These are phyloP conservation scores for Ustilago bromivora DNA, from an alignment of 1,284 basidiomycete species.

Conservation along the genomic window DNA sequence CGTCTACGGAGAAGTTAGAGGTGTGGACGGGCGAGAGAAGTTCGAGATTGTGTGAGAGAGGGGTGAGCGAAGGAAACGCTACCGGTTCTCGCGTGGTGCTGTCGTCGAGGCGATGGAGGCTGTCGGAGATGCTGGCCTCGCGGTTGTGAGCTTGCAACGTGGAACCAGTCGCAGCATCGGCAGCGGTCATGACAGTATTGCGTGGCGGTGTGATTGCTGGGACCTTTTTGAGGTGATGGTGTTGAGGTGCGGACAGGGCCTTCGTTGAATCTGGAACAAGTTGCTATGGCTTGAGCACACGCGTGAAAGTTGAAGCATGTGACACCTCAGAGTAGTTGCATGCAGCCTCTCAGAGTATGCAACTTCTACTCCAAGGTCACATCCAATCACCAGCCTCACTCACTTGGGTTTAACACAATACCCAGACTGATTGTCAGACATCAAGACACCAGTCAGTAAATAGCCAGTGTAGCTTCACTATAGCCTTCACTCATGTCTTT, in stretches of 20 bases:
- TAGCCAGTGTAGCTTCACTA: too few relatives aligned
- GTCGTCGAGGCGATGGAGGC: conserved; percentile 2
- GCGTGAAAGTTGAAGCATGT: too few relatives aligned
- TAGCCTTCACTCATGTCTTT: too few relatives aligned
- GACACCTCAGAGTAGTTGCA: too few relatives aligned
- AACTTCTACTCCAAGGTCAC: too few relatives aligned
- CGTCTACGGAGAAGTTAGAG: conserved; percentile 80
- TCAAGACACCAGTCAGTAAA: too few relatives aligned
- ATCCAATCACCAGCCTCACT: too few relatives aligned
- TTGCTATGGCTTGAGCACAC: conserved; percentile 21
- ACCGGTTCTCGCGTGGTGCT: conserved; percentile 5
- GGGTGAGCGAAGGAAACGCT: conserved; percentile 77
- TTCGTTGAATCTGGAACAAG: background rate
- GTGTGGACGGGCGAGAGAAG: conserved; percentile 75
- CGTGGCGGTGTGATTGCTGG: background rate
- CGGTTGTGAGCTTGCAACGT: background rate
- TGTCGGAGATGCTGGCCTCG: conserved; percentile 4
- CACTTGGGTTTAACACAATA: too few relatives aligned
- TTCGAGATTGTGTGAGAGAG: conserved; percentile 82
- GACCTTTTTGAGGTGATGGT: background rate
- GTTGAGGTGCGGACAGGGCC: background rate
- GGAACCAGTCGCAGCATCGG: background rate
- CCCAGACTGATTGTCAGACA: too few relatives aligned
- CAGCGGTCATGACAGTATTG: background rate
- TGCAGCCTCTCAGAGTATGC: too few relatives aligned